Conservation (phyloP, 1,284 basidiomycete genomes). For the Porogramme epimiltina region DNA sequence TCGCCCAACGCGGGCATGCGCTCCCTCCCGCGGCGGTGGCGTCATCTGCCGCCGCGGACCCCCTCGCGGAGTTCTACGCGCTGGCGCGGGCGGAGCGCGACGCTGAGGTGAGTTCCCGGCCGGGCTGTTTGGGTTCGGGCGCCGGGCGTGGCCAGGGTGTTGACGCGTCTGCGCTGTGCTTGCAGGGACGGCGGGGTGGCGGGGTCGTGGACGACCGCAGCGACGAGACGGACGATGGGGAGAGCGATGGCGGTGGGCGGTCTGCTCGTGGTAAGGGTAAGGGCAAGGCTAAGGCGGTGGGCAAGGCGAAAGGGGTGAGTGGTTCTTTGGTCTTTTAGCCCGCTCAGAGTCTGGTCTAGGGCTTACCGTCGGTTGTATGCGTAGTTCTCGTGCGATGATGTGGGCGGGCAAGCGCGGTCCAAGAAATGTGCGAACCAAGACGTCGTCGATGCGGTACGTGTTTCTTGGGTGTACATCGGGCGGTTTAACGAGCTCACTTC, state of each 20-base stretch:
- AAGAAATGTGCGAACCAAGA: conserved; percentile 58
- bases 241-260: too few relatives aligned
- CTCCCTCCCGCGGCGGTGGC: too few relatives aligned
- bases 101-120: conserved; percentile 41
- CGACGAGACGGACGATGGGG: too few relatives aligned
- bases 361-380: too few relatives aligned
- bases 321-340: background rate
- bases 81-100: conserved; percentile 52
- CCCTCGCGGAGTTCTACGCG: conserved; percentile 63
- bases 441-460: conserved; percentile 62
- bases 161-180: too few relatives aligned
- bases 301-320: background rate
- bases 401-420: conserved; percentile 31
- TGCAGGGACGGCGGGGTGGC: background rate
- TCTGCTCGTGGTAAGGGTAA: too few relatives aligned
- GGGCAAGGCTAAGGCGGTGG: too few relatives aligned
- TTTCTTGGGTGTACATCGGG: background rate
- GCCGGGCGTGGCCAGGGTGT: too few relatives aligned
- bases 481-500: background rate
- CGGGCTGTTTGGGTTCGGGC: too few relatives aligned
- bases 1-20: too few relatives aligned
- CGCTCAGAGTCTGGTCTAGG: background rate
- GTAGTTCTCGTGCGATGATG: conserved; percentile 65
- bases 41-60: conserved; percentile 40
- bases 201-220: too few relatives aligned